Evolutionary conservation across 257 asterid species (phyloP).

Genomic region (Verbascum thapsus): DNA sequence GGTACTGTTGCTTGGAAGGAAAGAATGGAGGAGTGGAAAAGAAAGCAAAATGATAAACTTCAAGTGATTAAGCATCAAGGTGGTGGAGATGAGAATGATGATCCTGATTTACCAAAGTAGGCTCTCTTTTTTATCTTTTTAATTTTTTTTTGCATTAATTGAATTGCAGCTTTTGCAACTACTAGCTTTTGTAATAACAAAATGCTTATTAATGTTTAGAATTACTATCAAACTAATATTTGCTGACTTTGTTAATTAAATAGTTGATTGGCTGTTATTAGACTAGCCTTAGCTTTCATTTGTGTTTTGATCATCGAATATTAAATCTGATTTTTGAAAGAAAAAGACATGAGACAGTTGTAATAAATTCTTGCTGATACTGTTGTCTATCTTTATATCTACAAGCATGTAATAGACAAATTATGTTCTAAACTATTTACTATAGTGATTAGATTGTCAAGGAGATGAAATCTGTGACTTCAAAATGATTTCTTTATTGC

Average conservation of each 20-base stretch:
- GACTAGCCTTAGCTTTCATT: too few species aligned
- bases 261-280: too few species aligned
- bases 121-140: conserved; percentile 43
- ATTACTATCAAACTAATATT: conserved; percentile 17
- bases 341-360: not conserved
- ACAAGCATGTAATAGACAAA: too few species aligned
- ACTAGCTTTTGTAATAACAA: conserved; percentile 28
- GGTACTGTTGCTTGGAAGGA: conserved; percentile 99
- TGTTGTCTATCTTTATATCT: not conserved
- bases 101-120: conserved; percentile 93
- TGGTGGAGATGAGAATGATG: conserved; percentile 84
- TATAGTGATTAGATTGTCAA: too few species aligned
- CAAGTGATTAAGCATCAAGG: conserved; percentile 96
- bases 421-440: too few species aligned
- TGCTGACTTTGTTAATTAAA: conserved; percentile 20
- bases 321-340: not conserved
- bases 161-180: conserved; percentile 30
- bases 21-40: conserved; percentile 99
- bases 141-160: conserved; percentile 26
- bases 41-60: conserved; percentile 81
- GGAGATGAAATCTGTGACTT: too few species aligned
- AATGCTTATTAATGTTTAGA: conserved; percentile 7
- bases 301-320: not conserved
- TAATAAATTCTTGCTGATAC: not conserved
- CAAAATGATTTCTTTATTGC: too few species aligned